Conservation (phyloP, 2,329 filamentous ascomycete genomes). For the Sarocladium kiliense region DNA sequence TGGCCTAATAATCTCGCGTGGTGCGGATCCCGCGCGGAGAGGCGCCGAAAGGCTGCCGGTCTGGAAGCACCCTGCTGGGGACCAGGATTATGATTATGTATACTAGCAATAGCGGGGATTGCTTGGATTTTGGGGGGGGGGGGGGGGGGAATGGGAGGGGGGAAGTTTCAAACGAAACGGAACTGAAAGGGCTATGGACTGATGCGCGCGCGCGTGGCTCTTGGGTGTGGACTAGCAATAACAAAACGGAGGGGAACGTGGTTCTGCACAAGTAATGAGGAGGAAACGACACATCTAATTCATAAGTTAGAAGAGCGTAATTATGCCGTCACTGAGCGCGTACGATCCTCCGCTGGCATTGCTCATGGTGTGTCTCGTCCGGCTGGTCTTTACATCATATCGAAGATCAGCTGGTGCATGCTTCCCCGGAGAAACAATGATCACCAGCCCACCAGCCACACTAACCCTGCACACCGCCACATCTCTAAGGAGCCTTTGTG, state of each 20-base stretch:
- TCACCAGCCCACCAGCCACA: background rate
- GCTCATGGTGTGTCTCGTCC: too few species aligned
- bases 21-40: constrained; percentile 2
- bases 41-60: constrained; percentile 2
- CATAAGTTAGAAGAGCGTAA: background rate
- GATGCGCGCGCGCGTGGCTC: background rate
- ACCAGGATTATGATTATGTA: background rate
- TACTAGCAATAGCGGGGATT: background rate
- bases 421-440: background rate
- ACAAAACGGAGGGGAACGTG: background rate
- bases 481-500: background rate
- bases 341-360: background rate
- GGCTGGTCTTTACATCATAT: too few species aligned
- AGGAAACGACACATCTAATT: background rate
- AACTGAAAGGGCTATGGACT: background rate
- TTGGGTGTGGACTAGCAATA: background rate
- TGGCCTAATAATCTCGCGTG: constrained; percentile 6
- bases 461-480: background rate
- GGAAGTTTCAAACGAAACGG: constrained; percentile 1
- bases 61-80: background rate
- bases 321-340: background rate
- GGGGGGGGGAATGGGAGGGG: background rate
- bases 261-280: background rate
- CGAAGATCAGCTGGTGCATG: background rate
- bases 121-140: background rate